Conservation (phyloP, 2,329 filamentous ascomycete species). For the Arachnomyces sp. region DNA sequence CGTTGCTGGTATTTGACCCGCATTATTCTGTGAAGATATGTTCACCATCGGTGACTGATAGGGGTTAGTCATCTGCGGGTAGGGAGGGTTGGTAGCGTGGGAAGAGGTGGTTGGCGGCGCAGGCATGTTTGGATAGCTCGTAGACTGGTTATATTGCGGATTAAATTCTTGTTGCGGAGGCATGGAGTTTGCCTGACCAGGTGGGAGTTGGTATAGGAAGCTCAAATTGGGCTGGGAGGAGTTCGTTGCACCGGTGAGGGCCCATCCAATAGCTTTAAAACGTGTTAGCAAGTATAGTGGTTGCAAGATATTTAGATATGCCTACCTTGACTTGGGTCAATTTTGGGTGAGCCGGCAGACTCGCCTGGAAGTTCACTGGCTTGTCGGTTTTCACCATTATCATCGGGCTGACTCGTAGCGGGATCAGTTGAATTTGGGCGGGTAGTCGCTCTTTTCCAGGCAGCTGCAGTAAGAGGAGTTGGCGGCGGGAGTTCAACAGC, state of each 20-base stretch:
- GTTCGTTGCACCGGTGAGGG: slow-evolving; percentile 78
- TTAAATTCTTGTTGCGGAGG: slow-evolving; percentile 6
- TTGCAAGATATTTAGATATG: slow-evolving; percentile 38
- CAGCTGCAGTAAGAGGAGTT: slow-evolving; percentile 44
- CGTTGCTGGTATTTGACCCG: no score
- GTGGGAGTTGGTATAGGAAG: slow-evolving; percentile 63
- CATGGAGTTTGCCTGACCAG: slow-evolving; percentile 19
- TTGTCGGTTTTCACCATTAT: slow-evolving; percentile 9
- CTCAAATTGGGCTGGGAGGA: slow-evolving; percentile 78
- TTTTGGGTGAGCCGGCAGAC: slow-evolving; percentile 37
- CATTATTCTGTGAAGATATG: no score
- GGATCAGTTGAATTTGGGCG: slow-evolving; percentile 24
- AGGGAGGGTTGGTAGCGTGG: no score
- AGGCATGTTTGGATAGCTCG: no score
- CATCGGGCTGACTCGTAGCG: slow-evolving; percentile 16
- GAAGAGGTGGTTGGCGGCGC: no score
- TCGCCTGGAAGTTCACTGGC: slow-evolving; percentile 23
- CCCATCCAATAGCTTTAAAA: slow-evolving; percentile 66
- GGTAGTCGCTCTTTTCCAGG: slow-evolving; percentile 38
- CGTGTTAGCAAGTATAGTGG: slow-evolving; percentile 27
- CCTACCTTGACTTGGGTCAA: slow-evolving; percentile 46
- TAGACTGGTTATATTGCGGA: no score
- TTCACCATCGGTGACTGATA: no score
- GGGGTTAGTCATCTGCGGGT: no score
- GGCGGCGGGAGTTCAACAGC: slow-evolving; percentile 50